Evolutionary conservation across 2,329 filamentous ascomycete genomes (phyloP).

Genomic region (Rasamsonia emersonii): DNA sequence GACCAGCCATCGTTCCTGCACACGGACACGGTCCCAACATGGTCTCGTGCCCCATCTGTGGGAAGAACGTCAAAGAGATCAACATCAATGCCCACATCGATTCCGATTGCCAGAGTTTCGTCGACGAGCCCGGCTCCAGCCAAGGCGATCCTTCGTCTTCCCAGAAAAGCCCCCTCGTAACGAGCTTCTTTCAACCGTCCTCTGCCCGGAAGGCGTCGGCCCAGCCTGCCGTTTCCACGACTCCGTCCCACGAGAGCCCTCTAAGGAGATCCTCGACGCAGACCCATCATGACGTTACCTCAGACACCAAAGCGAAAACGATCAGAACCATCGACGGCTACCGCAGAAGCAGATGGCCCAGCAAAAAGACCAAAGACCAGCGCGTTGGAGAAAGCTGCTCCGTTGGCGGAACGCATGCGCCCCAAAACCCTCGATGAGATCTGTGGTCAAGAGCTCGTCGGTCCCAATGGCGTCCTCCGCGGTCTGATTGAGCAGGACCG

Average conservation of each 20-base stretch:
- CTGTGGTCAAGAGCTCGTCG: constrained; percentile 85
- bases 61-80: constrained; percentile 58
- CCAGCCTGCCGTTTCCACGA: constrained; percentile 17
- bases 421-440: constrained; percentile 77
- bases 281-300: constrained; percentile 13
- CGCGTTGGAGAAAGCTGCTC: constrained; percentile 61
- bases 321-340: constrained; percentile 13
- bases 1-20: no score
- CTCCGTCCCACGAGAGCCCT: constrained; percentile 19
- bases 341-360: constrained; percentile 31
- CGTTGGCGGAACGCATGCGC: constrained; percentile 88
- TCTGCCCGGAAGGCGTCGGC: constrained; percentile 34
- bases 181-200: constrained; percentile 49
- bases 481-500: constrained; percentile 76
- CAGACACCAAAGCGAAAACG: constrained; percentile 16
- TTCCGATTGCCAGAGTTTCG: constrained; percentile 60
- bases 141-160: constrained; percentile 35
- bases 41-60: constrained; percentile 77
- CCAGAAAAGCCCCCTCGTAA: constrained; percentile 32
- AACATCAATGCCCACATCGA: constrained; percentile 83
- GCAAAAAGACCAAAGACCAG: constrained; percentile 59
- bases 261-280: constrained; percentile 24
- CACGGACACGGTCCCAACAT: no score
- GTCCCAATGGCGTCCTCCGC: constrained; percentile 71
- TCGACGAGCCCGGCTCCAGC: constrained; percentile 42